A percentile compares a stretch with the other conserved stretches of the same genome.
phyloP scores from a whole-genome alignment of 2,329 filamentous ascomycete genomes.

The Massarina eburnea region DNA sequence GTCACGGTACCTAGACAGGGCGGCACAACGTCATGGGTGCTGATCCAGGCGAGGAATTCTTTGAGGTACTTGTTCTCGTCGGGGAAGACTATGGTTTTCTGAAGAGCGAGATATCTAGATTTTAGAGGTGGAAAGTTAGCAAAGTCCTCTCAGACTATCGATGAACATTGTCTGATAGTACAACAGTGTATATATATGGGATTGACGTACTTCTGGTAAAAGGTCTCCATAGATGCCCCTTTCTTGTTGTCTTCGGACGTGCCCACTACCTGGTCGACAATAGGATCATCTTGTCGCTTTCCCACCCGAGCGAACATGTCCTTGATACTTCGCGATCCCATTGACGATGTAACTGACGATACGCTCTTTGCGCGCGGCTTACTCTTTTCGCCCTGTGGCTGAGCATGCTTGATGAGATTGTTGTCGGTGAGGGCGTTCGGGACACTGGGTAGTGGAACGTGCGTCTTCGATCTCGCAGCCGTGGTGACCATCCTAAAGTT shows the following conservation, averaged over 20 bases:
- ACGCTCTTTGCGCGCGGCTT: constrained; percentile 11
- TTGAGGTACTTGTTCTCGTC: constrained; percentile 23
- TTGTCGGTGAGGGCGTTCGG: constrained; percentile 11
- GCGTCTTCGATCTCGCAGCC: background rate
- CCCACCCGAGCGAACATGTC: constrained; percentile 22
- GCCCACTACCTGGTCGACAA: constrained; percentile 8
- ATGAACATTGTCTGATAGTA: too few relatives aligned
- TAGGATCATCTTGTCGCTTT: constrained; percentile 21
- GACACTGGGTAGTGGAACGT: constrained; percentile 6
- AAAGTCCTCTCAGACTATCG: too few relatives aligned
- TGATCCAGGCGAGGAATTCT: constrained; percentile 12
- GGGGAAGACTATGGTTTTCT: constrained; percentile 29
- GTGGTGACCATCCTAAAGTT: too few relatives aligned
- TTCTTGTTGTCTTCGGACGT: constrained; percentile 18
- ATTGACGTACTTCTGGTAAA: constrained; percentile 17
- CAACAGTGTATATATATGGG: too few relatives aligned
- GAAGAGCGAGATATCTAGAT: constrained; percentile 15
- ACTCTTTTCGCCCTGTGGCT: constrained; percentile 16
- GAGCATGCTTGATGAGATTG: constrained; percentile 19
- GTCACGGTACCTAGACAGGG: constrained; percentile 30
- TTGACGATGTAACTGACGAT: constrained; percentile 14
- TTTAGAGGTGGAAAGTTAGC: too few relatives aligned
- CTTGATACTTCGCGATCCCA: constrained; percentile 20
- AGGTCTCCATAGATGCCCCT: constrained; percentile 14
- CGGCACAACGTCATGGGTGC: constrained; percentile 8